Conservation (phyloP, 2,329 filamentous ascomycete genomes). For the Fusarium miscanthi region DNA sequence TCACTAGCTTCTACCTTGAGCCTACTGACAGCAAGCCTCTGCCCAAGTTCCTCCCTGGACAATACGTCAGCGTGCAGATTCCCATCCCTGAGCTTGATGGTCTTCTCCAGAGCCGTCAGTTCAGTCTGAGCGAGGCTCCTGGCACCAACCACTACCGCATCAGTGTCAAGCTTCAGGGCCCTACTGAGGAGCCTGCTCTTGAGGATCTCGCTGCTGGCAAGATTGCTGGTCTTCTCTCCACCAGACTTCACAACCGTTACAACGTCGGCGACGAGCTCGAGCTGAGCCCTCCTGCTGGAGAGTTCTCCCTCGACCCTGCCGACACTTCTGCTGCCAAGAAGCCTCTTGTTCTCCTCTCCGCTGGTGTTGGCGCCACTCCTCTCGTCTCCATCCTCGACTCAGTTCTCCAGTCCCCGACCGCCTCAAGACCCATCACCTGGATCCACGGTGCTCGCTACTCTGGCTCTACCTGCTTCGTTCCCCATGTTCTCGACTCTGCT, state of each 20-base stretch:
- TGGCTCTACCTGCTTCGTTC: conserved; percentile 64
- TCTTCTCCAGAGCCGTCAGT: conserved; percentile 78
- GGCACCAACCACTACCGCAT: conserved; percentile 74
- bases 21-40: conserved; percentile 67
- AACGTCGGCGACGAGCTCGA: conserved; percentile 64
- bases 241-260: conserved; percentile 61
- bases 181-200: conserved; percentile 39
- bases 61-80: conserved; percentile 76
- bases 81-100: conserved; percentile 67
- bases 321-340: conserved; percentile 54
- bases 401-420: conserved; percentile 50
- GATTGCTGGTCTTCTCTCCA: conserved; percentile 63
- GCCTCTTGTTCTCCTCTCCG: conserved; percentile 74
- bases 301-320: conserved; percentile 69
- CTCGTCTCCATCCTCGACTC: conserved; percentile 73
- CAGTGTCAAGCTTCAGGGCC: conserved; percentile 76
- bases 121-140: conserved; percentile 74
- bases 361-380: conserved; percentile 76
- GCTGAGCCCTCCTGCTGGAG: conserved; percentile 66
- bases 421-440: conserved; percentile 66
- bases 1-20: conserved; percentile 77
- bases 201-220: conserved; percentile 51
- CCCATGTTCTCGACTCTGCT: conserved; percentile 61
- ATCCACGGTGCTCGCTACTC: conserved; percentile 69
- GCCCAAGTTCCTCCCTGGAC: conserved; percentile 73